Base-by-base conservation (phyloP, 2,329 filamentous ascomycete genomes). In the Colletotrichum sp. region DNA sequence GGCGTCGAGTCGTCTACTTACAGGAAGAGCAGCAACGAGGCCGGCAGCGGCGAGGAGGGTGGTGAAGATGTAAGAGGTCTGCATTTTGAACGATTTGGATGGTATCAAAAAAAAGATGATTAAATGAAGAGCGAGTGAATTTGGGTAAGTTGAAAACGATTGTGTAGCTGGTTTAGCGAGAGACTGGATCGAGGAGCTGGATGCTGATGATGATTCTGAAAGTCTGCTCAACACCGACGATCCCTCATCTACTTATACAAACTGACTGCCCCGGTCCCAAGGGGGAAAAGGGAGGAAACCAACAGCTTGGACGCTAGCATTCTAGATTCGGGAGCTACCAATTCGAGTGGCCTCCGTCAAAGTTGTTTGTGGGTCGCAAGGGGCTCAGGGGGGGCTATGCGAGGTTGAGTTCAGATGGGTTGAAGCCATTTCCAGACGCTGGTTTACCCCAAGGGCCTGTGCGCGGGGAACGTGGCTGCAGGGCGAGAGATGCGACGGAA, bases 41-140 rank as follows among this genome's bases (percentile, higher is more conserved):
- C 73, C 64, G 26, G 49, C 73, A 13, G 24, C 57, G 26, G 73
- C 73, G 18, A 76, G 64, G 44, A 73, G 55, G 26, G 68, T 30
- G 21, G 73, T 57, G 64, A 76, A 69, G 13, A 76, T 32, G 32
- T n/a, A 59, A 18, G 73, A 69, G 28, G 60, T 59, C 64, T 73
- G 70, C 70, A 76, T 76, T 39, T 69, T 76, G 64, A 49, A 9
- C 30, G 69, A 21, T 28, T 49, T 59, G 9, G n/a, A n/a, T n/a
- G 24, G 26, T 16, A 8, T 55, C 7, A 32, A 21, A 52, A 36
- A 36, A 30, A 34, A 12, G 64, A 18, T 44, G 32, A 59, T 55
- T 62, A 12, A 63, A 16, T 28, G n/a, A 26, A 21, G n/a, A 39
- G 34, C 57, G 26, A 69, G 24, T 16, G 10, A 26, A 36, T 26